Base-by-base conservation (phyloP, 75 land plant species). In the Pseudotsuga menziesii region DNA sequence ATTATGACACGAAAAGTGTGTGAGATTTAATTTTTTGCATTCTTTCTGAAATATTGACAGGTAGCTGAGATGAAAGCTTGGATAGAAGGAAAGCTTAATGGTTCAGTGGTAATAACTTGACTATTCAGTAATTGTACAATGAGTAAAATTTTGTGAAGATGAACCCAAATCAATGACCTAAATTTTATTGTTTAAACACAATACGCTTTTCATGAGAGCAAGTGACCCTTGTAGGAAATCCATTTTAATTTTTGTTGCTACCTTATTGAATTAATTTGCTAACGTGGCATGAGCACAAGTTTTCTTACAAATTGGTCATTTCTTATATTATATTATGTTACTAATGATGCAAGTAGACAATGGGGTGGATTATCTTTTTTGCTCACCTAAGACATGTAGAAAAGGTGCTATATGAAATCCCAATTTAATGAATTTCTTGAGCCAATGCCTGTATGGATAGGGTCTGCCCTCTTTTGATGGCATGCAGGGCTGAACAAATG, bases 21-120 rank as follows among this genome's bases (percentile, higher is more conserved):
- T 64, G 69, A 64, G 41, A 32, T 64, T 64, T 35, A 64, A 5
- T 4, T 14, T 64, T 35, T 13, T 35, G 69, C 39, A 35, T 64
- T 64, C 5, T 35, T 29, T 32, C 35, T 64, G 41, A 39, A 4
- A 67, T 17, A 7, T 35, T 35, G 71, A 36, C n/a, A 69, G 72
- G 72, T 69, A 8, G 72, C 52, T 69, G 72, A 69, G 16, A n/a
- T 69, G 20, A 69, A 69, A 41, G 52, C 72, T 39, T 69, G 72
- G 72, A 69, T 69, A 41, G 72, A 69, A 69, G 52, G 48, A n/a
- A 41, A 69, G 72, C 44, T 41, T 22, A 69, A 39, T n/a, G n/a
- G 52, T 69, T 36, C 22, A 48, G 2, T 48, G 54, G 72, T 67
- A 67, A 44, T 39, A 41, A 8, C 3, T 61, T 27, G 39, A 20